Conservation (phyloP, 495 filamentous ascomycete genomes). For the Sabuloglossum arenarium region DNA sequence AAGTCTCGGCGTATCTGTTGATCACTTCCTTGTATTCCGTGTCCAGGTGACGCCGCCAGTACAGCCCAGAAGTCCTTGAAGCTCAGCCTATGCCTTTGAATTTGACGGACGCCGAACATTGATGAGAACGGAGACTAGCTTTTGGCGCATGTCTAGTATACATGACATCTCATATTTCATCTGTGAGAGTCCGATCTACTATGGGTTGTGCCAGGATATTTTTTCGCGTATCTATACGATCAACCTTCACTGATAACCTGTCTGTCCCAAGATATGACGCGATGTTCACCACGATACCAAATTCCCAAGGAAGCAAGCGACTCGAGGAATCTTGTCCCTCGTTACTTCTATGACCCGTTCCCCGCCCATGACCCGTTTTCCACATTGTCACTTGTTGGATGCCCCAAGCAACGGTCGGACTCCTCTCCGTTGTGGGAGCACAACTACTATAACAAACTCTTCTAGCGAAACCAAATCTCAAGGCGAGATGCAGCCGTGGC, state of each 20-base stretch:
- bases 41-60: neutral
- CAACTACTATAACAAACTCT: neutral
- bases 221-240: too few relatives aligned
- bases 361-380: neutral
- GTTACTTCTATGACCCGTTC: neutral
- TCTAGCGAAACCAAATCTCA: neutral
- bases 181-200: too few relatives aligned
- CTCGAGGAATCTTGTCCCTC: too few relatives aligned
- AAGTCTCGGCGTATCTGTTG: neutral
- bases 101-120: too few relatives aligned
- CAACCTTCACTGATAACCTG: too few relatives aligned
- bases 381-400: neutral
- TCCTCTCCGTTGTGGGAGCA: neutral
- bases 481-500: neutral
- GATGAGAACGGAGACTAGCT: neutral
- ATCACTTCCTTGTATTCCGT: neutral
- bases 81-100: too few relatives aligned
- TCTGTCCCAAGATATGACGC: neutral
- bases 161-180: too few relatives aligned
- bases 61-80: neutral
- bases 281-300: too few relatives aligned
- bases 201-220: too few relatives aligned
- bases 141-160: too few relatives aligned
- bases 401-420: neutral
- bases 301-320: too few relatives aligned